Percentiles rank a stretch among this genome's conserved stretches.
Evolutionary conservation across 148 eudicot species (phyloP).

Genomic region (Diospyros kaki): DNA sequence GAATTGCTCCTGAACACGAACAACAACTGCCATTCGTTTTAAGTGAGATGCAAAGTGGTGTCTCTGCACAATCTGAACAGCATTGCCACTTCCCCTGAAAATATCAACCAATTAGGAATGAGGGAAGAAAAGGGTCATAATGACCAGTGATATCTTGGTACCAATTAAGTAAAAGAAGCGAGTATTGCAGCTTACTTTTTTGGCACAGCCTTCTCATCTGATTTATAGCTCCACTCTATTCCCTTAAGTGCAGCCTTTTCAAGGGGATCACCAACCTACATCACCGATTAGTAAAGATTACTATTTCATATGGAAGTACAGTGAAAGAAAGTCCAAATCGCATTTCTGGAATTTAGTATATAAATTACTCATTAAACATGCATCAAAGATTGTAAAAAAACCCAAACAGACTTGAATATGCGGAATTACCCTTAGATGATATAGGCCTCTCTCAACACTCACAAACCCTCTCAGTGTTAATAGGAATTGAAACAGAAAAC

Average conservation of each 20-base stretch:
- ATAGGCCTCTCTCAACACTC: too few species aligned
- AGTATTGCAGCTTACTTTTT: conserved; percentile 60
- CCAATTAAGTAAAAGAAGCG: background rate
- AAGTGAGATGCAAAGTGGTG: conserved; percentile 95
- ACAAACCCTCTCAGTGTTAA: too few species aligned
- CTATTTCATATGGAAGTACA: background rate
- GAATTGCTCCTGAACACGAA: conserved; percentile 84
- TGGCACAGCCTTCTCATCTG: conserved; percentile 97
- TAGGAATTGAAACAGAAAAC: too few species aligned
- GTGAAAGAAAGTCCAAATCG: background rate
- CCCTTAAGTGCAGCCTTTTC: conserved; percentile 98
- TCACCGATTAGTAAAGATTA: conserved; percentile 1
- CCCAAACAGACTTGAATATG: background rate
- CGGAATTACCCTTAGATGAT: too few species aligned
- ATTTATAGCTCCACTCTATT: conserved; percentile 91
- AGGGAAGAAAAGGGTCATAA: background rate
- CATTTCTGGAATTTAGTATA: background rate
- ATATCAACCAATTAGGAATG: conserved; percentile 5
- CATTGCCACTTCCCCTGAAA: conserved; percentile 72
- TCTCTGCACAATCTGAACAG: conserved; percentile 93
- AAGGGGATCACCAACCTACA: conserved; percentile 97
- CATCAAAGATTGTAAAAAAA: background rate
- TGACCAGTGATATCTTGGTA: background rate
- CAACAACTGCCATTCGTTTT: conserved; percentile 94
- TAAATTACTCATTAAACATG: background rate